Conservation (phyloP, 306 rosid species). For the Urtica urens region DNA sequence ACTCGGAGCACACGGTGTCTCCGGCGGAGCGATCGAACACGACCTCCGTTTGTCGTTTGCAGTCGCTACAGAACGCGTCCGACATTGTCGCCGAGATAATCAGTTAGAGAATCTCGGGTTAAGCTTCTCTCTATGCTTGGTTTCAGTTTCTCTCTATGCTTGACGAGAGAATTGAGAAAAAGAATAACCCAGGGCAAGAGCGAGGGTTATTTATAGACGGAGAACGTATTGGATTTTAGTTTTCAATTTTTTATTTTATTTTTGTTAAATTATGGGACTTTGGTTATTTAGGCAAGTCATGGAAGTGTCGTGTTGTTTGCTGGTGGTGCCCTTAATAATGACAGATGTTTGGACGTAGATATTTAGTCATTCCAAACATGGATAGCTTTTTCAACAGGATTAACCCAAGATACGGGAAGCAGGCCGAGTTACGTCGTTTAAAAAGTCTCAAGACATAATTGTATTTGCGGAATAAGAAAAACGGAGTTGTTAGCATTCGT, state of each 20-base stretch:
- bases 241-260: too few species aligned
- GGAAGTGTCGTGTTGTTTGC: conserved; percentile 18
- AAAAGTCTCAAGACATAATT: too few species aligned
- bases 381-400: too few species aligned
- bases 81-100: conserved; percentile 32
- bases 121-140: neutral
- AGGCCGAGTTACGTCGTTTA: too few species aligned
- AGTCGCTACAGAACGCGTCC: conserved; percentile 78
- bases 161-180: neutral
- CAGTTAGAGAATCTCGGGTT: neutral
- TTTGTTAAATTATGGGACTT: too few species aligned
- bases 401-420: too few species aligned
- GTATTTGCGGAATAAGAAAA: too few species aligned
- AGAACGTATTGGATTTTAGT: too few species aligned
- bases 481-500: too few species aligned
- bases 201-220: conserved; percentile 15
- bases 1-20: conserved; percentile 85
- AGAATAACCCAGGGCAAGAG: neutral
- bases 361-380: too few species aligned
- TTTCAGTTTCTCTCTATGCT: neutral
- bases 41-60: conserved; percentile 89
- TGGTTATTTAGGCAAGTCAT: conserved; percentile 31
- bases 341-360: too few species aligned
- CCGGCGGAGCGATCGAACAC: conserved; percentile 93
- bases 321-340: too few species aligned